phyloP scores from a whole-genome alignment of 148 eudicot species.

The Silene conica region DNA sequence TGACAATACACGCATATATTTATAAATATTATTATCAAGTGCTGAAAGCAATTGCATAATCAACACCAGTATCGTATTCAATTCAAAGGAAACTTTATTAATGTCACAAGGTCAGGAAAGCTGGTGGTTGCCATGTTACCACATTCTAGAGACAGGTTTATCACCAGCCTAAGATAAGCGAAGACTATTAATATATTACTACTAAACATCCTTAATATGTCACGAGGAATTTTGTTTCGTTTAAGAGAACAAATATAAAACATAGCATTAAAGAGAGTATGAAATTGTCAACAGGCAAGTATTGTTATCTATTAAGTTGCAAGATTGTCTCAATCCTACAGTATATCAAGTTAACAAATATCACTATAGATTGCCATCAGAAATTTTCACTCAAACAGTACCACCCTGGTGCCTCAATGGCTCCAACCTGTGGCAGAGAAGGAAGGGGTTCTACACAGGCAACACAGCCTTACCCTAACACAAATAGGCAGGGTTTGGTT shows the following conservation, averaged over 20 bases:
- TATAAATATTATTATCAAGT: neutral
- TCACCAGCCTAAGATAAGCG: neutral
- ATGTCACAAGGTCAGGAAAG: neutral
- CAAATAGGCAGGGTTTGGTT: too few relatives aligned
- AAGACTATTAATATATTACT: too few relatives aligned
- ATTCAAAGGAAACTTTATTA: neutral
- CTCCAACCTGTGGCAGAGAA: too few relatives aligned
- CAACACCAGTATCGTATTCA: neutral
- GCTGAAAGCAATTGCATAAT: neutral
- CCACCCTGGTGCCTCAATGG: too few relatives aligned
- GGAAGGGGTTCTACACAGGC: too few relatives aligned
- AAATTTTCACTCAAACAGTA: neutral
- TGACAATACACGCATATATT: slow-evolving; percentile 23
- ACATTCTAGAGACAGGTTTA: neutral
- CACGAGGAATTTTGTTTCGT: neutral
- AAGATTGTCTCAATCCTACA: neutral
- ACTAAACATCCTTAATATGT: too few relatives aligned
- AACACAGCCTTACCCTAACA: too few relatives aligned
- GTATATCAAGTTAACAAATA: too few relatives aligned
- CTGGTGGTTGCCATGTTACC: neutral
- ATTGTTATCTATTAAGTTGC: neutral
- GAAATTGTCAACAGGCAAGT: neutral
- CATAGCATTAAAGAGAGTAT: neutral
- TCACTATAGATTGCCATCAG: too few relatives aligned
- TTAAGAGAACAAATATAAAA: neutral